Conservation (phyloP, 179 eudicot genomes). For the Actinidia arguta region DNA sequence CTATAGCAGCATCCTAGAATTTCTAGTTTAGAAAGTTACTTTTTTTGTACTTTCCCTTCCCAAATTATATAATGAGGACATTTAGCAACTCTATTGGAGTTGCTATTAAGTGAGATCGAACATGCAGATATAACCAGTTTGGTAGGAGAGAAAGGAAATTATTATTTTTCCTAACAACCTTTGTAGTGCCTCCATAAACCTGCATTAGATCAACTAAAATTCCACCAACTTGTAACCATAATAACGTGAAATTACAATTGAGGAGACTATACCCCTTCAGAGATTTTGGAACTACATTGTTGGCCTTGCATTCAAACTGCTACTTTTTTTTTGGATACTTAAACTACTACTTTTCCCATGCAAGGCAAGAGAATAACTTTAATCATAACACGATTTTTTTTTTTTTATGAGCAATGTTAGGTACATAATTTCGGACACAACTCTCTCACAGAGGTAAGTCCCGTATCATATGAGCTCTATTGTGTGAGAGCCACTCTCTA, state of each 20-base stretch:
- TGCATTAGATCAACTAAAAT: conserved; percentile 38
- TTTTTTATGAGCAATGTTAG: too few species aligned
- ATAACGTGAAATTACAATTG: conserved; percentile 62
- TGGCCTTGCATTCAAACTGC: conserved; percentile 76
- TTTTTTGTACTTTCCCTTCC: too few species aligned
- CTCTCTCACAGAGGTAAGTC: too few species aligned
- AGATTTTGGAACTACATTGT: conserved; percentile 34
- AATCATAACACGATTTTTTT: neutral
- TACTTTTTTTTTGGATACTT: neutral
- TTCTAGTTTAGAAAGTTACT: too few species aligned
- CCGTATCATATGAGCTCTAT: too few species aligned
- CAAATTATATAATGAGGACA: too few species aligned
- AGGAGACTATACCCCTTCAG: conserved; percentile 50
- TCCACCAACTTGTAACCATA: conserved; percentile 55
- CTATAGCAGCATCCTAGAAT: too few species aligned
- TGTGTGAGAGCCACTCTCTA: too few species aligned
- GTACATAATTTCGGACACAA: too few species aligned
- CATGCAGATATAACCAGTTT: neutral
- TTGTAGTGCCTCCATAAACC: conserved; percentile 14
- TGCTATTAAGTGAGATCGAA: too few species aligned
- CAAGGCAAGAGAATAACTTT: neutral
- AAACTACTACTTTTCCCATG: too few species aligned
- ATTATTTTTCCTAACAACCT: neutral
- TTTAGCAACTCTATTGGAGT: too few species aligned
- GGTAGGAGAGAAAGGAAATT: neutral